These are phyloP conservation scores for Hanseniaspora taiwanica DNA, from an alignment of 805 yeast species.

Conservation along the genomic window DNA sequence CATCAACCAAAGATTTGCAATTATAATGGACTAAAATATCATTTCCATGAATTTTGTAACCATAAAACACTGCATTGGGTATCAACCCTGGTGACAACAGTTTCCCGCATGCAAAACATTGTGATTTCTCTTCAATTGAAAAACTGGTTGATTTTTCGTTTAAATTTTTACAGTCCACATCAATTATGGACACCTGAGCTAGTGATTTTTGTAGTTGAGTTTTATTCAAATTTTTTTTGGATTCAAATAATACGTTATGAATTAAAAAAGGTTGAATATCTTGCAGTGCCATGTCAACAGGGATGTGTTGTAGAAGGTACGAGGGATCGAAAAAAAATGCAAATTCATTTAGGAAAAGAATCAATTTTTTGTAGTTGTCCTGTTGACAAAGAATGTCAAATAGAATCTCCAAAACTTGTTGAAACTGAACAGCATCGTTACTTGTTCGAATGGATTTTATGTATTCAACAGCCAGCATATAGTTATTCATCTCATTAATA, in stretches of 20 bases:
- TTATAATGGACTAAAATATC: conserved; percentile 15
- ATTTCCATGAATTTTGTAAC: conserved; percentile 9
- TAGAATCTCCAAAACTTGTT: conserved; percentile 25
- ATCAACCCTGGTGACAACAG: conserved; percentile 26
- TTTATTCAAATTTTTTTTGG: conserved; percentile 26
- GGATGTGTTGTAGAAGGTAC: conserved; percentile 34
- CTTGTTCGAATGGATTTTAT: conserved; percentile 35
- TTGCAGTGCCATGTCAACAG: conserved; percentile 33
- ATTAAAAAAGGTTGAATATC: conserved; percentile 33
- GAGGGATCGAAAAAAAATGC: conserved; percentile 9
- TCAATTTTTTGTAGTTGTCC: conserved; percentile 13
- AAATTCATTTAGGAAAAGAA: conserved; percentile 4
- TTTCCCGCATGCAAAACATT: conserved; percentile 50
- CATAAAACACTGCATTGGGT: neutral
- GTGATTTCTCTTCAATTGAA: conserved; percentile 28
- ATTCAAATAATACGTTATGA: conserved; percentile 30
- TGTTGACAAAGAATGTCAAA: conserved; percentile 28
- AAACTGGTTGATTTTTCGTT: conserved; percentile 25
- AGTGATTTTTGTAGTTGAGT: conserved; percentile 34
- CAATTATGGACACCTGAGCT: conserved; percentile 39
- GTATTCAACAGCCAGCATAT: conserved; percentile 44
- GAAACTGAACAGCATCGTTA: conserved; percentile 27
- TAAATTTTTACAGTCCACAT: conserved; percentile 32
- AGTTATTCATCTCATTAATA: conserved; percentile 43
- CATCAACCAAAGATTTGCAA: conserved; percentile 16